Evolutionary conservation across 1,284 basidiomycete genomes (phyloP).

Genomic region (Omphalotus olearius): DNA sequence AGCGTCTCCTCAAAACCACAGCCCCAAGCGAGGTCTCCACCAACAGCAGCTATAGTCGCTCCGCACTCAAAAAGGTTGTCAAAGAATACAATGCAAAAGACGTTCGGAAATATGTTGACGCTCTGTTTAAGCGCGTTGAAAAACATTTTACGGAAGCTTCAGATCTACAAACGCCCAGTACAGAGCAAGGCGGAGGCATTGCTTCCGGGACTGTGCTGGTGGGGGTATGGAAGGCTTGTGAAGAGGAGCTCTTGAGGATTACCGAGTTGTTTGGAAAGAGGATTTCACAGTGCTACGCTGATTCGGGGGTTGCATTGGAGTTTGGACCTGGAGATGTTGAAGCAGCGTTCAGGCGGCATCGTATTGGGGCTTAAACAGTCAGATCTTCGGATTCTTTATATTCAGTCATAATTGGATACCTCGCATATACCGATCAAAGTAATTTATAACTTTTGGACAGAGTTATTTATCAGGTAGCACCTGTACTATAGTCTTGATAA

Average conservation of each 20-base stretch:
- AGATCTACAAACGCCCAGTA: constrained; percentile 49
- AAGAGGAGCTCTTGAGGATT: constrained; percentile 73
- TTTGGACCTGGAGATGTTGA: constrained; percentile 77
- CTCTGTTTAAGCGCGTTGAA: constrained; percentile 86
- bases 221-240: constrained; percentile 86
- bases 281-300: constrained; percentile 76
- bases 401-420: constrained; percentile 13
- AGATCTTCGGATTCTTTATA: constrained; percentile 1
- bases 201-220: constrained; percentile 67
- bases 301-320: constrained; percentile 67
- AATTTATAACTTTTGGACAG: neutral
- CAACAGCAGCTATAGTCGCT: constrained; percentile 75
- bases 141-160: constrained; percentile 90
- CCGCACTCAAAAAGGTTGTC: constrained; percentile 77
- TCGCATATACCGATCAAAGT: neutral
- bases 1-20: constrained; percentile 79
- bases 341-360: constrained; percentile 67
- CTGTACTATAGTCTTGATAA: too few relatives aligned
- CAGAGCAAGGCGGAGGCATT: constrained; percentile 54
- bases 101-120: constrained; percentile 82
- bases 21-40: constrained; percentile 77
- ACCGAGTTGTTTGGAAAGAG: constrained; percentile 66
- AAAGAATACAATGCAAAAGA: constrained; percentile 90
- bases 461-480: neutral
- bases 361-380: constrained; percentile 37